These are phyloP conservation scores for Mucuna pruriens DNA, from an alignment of 306 rosid species.

Conservation along the genomic window DNA sequence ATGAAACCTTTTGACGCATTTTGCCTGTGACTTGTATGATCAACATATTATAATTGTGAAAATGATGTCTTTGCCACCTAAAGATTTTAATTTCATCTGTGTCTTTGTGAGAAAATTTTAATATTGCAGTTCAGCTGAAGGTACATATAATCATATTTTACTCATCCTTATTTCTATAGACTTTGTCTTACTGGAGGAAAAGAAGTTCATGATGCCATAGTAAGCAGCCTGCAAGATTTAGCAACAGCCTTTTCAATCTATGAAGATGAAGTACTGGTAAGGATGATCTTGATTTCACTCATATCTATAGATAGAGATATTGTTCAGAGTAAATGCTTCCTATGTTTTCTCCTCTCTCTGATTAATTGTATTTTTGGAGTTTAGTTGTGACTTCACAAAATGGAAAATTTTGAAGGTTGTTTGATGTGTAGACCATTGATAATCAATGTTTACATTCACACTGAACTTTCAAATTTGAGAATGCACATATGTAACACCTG, in stretches of 20 bases:
- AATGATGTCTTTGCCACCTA: background rate
- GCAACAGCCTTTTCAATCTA: conserved; percentile 80
- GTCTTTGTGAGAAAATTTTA: conserved; percentile 12
- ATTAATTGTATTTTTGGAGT: background rate
- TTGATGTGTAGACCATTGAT: conserved; percentile 6
- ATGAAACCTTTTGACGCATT: conserved; percentile 22
- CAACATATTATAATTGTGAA: background rate
- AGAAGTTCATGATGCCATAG: conserved; percentile 92
- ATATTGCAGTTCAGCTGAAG: conserved; percentile 11
- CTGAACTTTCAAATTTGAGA: conserved; percentile 19
- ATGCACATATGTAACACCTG: conserved; percentile 18
- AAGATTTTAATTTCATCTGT: conserved; percentile 32
- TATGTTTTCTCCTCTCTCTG: background rate
- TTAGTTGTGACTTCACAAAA: conserved; percentile 26
- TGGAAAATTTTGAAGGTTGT: conserved; percentile 25
- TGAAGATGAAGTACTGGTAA: conserved; percentile 96
- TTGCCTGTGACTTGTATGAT: background rate
- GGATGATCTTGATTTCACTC: conserved; percentile 13
- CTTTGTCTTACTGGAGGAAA: conserved; percentile 89
- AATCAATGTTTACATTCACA: conserved; percentile 5
- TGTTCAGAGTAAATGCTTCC: conserved; percentile 8
- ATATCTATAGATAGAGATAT: background rate
- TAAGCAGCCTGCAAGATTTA: conserved; percentile 97
- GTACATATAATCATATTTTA: background rate
- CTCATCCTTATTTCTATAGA: conserved; percentile 52